Percentiles rank a stretch among this genome's conserved stretches.
Evolutionary conservation across 169 alveolate species (phyloP).

Genomic region (Eimeria falciformis): DNA sequence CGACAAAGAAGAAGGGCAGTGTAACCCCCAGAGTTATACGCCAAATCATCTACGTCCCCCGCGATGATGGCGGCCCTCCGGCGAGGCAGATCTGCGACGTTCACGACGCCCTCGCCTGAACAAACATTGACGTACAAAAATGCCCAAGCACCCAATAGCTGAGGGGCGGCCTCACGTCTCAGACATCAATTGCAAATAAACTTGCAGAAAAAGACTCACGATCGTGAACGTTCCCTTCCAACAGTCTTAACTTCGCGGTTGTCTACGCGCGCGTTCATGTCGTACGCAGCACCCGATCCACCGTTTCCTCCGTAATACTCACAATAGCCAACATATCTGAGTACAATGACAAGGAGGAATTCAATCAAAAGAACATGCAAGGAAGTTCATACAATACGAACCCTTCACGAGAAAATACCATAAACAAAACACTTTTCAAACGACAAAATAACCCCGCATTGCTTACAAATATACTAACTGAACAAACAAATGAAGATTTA

Average conservation of each 20-base stretch:
- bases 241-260: constrained; percentile 65
- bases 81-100: constrained; percentile 71
- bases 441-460: no score
- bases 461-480: no score
- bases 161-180: neutral
- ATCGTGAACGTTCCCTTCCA: constrained; percentile 64
- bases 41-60: constrained; percentile 71
- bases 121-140: neutral
- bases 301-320: constrained; percentile 64
- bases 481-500: no score
- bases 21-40: no score
- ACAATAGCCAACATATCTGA: constrained; percentile 58
- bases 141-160: neutral
- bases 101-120: constrained; percentile 70
- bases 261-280: constrained; percentile 62
- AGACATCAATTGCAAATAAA: no score
- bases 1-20: no score
- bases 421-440: neutral
- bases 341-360: neutral
- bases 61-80: constrained; percentile 74
- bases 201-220: no score
- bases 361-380: neutral
- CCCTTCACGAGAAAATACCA: neutral
- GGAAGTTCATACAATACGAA: neutral
- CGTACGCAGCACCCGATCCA: constrained; percentile 58